Evolutionary conservation across 1,284 basidiomycete genomes (phyloP).

Genomic region (Papiliotrema laurentii): DNA sequence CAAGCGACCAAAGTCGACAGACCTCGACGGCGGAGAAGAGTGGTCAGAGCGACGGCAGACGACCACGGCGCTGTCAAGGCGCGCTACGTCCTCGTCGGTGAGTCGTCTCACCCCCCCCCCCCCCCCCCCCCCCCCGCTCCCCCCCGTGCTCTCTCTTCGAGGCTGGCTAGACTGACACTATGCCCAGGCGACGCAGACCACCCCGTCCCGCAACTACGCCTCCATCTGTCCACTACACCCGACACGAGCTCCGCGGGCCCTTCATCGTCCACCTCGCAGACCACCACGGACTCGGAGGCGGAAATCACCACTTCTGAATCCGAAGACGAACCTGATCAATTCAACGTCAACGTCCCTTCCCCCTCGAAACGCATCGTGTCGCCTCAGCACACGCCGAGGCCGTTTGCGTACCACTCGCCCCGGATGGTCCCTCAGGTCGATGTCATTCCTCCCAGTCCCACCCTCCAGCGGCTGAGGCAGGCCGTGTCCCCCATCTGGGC

Average conservation of each 20-base stretch:
- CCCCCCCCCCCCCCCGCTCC: background rate
- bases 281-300: background rate
- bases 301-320: conserved; percentile 3
- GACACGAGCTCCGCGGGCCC: background rate
- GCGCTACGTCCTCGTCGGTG: conserved; percentile 46
- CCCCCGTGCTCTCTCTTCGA: conserved; percentile 1
- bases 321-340: background rate
- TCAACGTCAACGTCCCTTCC: background rate
- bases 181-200: conserved; percentile 33
- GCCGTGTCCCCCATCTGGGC: conserved; percentile 46
- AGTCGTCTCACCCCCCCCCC: conserved; percentile 9
- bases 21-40: conserved; percentile 8
- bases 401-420: background rate
- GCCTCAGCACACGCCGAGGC: conserved; percentile 4
- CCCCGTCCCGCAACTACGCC: conserved; percentile 44
- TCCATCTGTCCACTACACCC: conserved; percentile 29
- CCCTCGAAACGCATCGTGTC: background rate
- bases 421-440: conserved; percentile 5
- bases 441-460: conserved; percentile 35
- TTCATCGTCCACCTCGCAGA: background rate
- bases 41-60: conserved; percentile 17
- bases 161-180: background rate
- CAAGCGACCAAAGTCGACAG: background rate
- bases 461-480: conserved; percentile 22
- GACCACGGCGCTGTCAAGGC: conserved; percentile 36